Percentiles rank a stretch among this genome's conserved stretches.
Conservation (phyloP, 108 stramenopile genomes). For the Parietichytrium sp. region DNA sequence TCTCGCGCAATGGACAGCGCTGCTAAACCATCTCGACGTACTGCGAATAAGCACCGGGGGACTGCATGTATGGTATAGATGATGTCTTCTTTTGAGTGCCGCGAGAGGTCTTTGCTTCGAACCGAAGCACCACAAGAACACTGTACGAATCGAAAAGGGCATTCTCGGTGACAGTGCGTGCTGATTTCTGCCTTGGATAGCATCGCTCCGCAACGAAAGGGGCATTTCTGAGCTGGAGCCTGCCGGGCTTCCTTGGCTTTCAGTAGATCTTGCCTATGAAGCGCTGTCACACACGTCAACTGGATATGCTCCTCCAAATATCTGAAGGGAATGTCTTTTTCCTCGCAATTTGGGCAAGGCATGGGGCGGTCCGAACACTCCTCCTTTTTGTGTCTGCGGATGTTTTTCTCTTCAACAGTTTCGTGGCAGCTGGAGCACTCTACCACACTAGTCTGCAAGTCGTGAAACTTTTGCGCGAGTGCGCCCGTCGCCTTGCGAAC, state of each 20-base stretch:
- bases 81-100: neutral
- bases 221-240: neutral
- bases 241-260: neutral
- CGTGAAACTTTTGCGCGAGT: neutral
- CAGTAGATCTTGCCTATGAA: neutral
- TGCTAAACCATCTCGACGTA: slow-evolving; percentile 11
- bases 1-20: neutral
- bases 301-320: neutral
- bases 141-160: neutral
- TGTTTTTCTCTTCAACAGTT: neutral
- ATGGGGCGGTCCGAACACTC: neutral
- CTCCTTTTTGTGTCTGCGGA: neutral
- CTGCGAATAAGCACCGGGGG: neutral
- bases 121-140: neutral
- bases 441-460: neutral
- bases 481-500: neutral
- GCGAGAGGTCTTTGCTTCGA: neutral
- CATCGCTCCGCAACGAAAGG: slow-evolving; percentile 8
- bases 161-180: neutral
- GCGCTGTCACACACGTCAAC: neutral
- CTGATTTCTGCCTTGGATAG: neutral
- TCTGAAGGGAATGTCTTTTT: neutral
- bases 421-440: neutral
- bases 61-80: slow-evolving; percentile 10
- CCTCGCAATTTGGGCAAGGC: neutral